Base-by-base conservation (phyloP, 1,284 basidiomycete species). In the Amylostereum areolatum region DNA sequence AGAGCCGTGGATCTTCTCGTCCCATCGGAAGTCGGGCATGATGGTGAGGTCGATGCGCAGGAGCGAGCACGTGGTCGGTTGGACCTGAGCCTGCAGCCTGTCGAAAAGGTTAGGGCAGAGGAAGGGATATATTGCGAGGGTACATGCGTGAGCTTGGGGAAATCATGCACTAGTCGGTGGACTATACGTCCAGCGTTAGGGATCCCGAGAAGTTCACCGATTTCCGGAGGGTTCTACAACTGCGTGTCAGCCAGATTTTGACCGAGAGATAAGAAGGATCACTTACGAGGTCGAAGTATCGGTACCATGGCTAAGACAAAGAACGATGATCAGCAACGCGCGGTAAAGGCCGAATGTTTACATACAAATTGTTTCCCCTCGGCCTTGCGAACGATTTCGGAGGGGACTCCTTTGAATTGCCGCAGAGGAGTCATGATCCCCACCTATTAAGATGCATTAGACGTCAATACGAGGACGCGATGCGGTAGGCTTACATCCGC, bases 21-120 rank as follows among this genome's bases (percentile, higher is more conserved):
- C 94, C 96, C 96, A 99, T 48, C 87, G 81, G 78, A 98, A 99
- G 64, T 98, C 96, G 24, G 96, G 95, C 3, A 85, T 85, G 63
- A 98, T 93, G 1, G 90, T 0, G n/a, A n/a, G n/a, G n/a, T n/a
- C n/a, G n/a, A n/a, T n/a, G n/a, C n/a, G n/a, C n/a, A n/a, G n/a
- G n/a, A n/a, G n/a, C n/a, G n/a, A n/a, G n/a, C n/a, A n/a, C n/a
- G n/a, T n/a, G n/a, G n/a, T n/a, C n/a, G n/a, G n/a, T n/a, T n/a
- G n/a, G n/a, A 97, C 94, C 62, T 96, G 91, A 1, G 95, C 94
- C 66, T 94, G 89, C 18, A 97, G 71, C 61, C 85, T 88, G 57
- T 5, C 48, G 45, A 48, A 35, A 18, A 73, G 40, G 33, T 50
- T 51, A 55, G 48, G 51, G 35, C 24, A 47, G 7, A 45, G 40